A percentile compares a stretch with the other conserved stretches of the same genome.
Evolutionary conservation across 441 rosid genomes (phyloP).

Genomic region (Erysimum cheiri): DNA sequence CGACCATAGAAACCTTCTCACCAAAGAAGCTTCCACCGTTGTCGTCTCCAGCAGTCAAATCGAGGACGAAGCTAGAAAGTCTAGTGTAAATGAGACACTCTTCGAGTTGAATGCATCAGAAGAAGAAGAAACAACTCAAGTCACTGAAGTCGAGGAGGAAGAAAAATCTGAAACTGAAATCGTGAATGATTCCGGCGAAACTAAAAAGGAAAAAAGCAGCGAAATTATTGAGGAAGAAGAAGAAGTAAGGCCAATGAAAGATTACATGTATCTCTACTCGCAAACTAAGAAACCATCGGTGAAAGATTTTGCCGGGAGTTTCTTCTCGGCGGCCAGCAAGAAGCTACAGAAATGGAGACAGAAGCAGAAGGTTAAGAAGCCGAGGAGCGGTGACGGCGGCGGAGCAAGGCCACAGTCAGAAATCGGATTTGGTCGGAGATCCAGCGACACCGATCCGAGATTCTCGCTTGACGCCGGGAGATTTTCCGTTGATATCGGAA

Average conservation of each 20-base stretch:
- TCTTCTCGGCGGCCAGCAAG: slow-evolving; percentile 98
- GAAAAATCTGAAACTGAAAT: slow-evolving; percentile 44
- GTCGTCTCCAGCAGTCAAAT: slow-evolving; percentile 36
- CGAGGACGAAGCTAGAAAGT: slow-evolving; percentile 60
- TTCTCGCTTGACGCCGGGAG: slow-evolving; percentile 84
- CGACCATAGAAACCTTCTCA: slow-evolving; percentile 57
- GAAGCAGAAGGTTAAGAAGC: slow-evolving; percentile 91
- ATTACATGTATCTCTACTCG: slow-evolving; percentile 91
- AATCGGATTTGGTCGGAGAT: slow-evolving; percentile 85
- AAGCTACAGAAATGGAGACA: slow-evolving; percentile 95
- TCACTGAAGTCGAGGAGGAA: slow-evolving; percentile 47
- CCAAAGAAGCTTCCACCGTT: slow-evolving; percentile 21
- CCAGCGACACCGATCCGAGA: slow-evolving; percentile 97
- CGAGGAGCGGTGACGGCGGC: slow-evolving; percentile 32
- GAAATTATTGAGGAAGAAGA: slow-evolving; percentile 68
- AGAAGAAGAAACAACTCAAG: slow-evolving; percentile 43
- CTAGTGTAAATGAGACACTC: slow-evolving; percentile 58
- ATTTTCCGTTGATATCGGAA: slow-evolving; percentile 72
- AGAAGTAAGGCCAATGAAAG: slow-evolving; percentile 86
- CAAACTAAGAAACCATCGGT: slow-evolving; percentile 80
- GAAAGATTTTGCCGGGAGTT: slow-evolving; percentile 63
- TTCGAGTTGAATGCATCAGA: slow-evolving; percentile 57
- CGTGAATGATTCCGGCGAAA: slow-evolving; percentile 56
- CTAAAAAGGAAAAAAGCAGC: slow-evolving; percentile 50
- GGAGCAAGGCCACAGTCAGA: slow-evolving; percentile 48